These are phyloP conservation scores for Violaceomyces palustris DNA, from an alignment of 1,284 basidiomycete species.

Conservation along the genomic window DNA sequence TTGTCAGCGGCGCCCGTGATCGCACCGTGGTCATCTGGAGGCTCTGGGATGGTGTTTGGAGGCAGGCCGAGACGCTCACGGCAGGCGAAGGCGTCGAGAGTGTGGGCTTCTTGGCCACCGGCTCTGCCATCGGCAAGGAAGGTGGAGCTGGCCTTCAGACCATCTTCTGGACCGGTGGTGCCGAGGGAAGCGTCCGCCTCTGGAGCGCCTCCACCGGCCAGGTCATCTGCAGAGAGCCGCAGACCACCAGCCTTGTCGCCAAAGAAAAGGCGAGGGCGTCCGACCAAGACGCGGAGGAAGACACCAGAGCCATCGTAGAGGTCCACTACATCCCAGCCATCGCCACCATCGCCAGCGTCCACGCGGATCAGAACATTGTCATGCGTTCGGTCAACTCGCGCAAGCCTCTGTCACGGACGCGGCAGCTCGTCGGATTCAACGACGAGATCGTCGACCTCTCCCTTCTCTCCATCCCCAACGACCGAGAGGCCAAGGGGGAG, in stretches of 20 bases:
- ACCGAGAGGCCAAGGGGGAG: constrained; percentile 53
- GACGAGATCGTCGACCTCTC: constrained; percentile 90
- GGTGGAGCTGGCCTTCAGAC: constrained; percentile 2
- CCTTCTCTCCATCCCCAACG: constrained; percentile 14
- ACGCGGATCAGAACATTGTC: constrained; percentile 93
- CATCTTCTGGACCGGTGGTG: constrained; percentile 42
- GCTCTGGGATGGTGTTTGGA: constrained; percentile 17
- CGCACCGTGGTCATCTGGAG: constrained; percentile 41
- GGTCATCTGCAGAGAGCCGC: constrained; percentile 3
- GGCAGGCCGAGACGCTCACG: constrained; percentile 34
- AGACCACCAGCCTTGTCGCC: constrained; percentile 6
- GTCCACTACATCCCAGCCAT: constrained; percentile 30
- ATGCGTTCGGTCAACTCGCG: constrained; percentile 59
- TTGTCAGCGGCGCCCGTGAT: constrained; percentile 42
- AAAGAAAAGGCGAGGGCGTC: too few species aligned
- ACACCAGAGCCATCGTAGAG: constrained; percentile 39
- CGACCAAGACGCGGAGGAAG: constrained; percentile 32
- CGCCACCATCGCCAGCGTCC: constrained; percentile 56
- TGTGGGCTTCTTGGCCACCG: constrained; percentile 29
- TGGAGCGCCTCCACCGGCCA: constrained; percentile 18
- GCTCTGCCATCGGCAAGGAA: neutral
- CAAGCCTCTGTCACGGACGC: constrained; percentile 57
- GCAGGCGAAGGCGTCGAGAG: constrained; percentile 46
- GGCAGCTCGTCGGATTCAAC: constrained; percentile 89
- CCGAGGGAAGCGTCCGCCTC: constrained; percentile 31